Base-by-base conservation (phyloP, 1,284 basidiomycete species). In the Ganoderma sinense region DNA sequence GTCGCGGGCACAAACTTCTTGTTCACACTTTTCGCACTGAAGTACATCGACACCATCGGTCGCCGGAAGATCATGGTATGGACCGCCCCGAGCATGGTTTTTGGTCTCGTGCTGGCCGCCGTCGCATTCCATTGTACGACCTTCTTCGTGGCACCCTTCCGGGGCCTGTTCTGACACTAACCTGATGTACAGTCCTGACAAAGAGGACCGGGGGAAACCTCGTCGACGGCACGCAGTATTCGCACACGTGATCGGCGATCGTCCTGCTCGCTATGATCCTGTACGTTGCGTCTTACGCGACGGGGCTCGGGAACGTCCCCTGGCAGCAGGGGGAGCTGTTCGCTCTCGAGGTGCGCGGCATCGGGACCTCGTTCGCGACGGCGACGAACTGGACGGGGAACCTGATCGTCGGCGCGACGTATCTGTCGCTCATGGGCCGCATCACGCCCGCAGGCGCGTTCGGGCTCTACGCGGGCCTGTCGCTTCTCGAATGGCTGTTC, bases 281-380 rank as follows among this genome's bases (percentile, higher is more conserved):
- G 73, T 96, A 92, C 80, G 93, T 95, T 36, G 92, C 92, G 1
- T 93, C 91, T 7, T 96, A 95, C 77, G 94, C 93, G 0, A 92
- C 88, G 0, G 92, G 93, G 0, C 80, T 93, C 10, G 89, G 89
- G 10, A 95, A 95, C 76, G 91, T 95, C 0, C 94, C 94, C 0
- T 96, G 94, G 94, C 93, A 95, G 76, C 94, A 96, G 78, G 93
- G 93, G 70, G 94, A 96, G 78, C 86, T 96, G 33, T 95, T 95
- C 81, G 85, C 85, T 11, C 86, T 94, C 36, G 92, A 94, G 83
- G 93, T 95, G 10, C 89, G 94, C 66, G 94, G 94, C 2, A 88
- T 96, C 61, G 94, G 94, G 29, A 92, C 92, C 14, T 92, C 91
- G 2, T 85, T 95, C 70, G 86, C 90, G n/a, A 95, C 94, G 0